phyloP scores from a whole-genome alignment of 228 moss, liverwort and hornwort genomes.

The Sphagnum magellanicum region DNA sequence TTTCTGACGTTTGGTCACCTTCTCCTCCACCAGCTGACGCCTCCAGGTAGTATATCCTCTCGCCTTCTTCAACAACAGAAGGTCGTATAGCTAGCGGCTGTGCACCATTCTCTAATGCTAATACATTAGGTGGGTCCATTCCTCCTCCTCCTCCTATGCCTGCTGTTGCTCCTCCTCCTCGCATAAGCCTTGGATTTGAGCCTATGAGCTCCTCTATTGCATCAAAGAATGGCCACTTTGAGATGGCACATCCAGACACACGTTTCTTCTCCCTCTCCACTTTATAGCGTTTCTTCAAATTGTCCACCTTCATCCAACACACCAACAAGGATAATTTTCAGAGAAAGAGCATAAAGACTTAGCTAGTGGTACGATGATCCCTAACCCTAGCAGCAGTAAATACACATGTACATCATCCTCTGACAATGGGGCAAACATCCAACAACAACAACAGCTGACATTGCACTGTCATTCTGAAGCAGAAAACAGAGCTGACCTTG shows the following conservation, averaged over 20 bases:
- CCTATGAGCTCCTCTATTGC: slow-evolving; percentile 17
- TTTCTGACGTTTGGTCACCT: slow-evolving; percentile 20
- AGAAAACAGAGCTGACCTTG: not conserved
- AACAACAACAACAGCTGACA: too few species aligned
- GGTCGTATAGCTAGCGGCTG: slow-evolving; percentile 11
- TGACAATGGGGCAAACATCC: too few species aligned
- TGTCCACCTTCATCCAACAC: slow-evolving; percentile 27
- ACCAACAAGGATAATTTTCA: too few species aligned
- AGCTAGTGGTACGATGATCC: too few species aligned
- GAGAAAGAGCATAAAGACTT: too few species aligned
- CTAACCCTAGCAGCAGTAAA: too few species aligned
- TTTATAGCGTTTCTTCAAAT: slow-evolving; percentile 56
- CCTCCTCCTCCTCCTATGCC: slow-evolving; percentile 4
- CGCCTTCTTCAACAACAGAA: slow-evolving; percentile 11
- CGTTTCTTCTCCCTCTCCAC: slow-evolving; percentile 52
- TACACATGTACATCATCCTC: too few species aligned
- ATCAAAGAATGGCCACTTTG: slow-evolving; percentile 16
- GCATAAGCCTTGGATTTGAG: slow-evolving; percentile 10
- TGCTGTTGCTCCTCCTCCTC: not conserved
- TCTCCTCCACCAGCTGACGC: slow-evolving; percentile 8
- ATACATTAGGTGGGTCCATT: slow-evolving; percentile 7
- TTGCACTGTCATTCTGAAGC: too few species aligned
- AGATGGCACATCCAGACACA: slow-evolving; percentile 11
- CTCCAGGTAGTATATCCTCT: slow-evolving; percentile 6
- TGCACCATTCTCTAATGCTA: slow-evolving; percentile 16